Percentiles rank a stretch among this genome's conserved stretches.
These are phyloP conservation scores for Gnomoniopsis smithogilvyi DNA, from an alignment of 2,329 filamentous ascomycete species.

Conservation along the genomic window DNA sequence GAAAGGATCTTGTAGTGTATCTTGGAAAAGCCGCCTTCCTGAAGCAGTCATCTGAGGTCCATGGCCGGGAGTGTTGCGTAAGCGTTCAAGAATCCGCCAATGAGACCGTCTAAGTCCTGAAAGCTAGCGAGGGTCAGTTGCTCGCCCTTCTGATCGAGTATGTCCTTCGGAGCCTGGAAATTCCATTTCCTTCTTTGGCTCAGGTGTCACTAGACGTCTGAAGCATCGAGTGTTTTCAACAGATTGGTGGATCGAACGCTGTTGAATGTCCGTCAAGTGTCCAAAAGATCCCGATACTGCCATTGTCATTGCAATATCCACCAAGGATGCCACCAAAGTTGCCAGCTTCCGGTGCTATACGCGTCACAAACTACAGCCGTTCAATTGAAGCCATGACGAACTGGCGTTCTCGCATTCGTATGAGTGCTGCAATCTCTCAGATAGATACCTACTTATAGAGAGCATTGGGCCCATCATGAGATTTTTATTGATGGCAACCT, in stretches of 20 bases:
- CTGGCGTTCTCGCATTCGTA: too few relatives aligned
- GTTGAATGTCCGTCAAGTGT: not conserved
- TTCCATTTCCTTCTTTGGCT: not conserved
- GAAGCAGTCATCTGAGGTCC: not conserved
- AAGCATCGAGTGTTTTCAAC: not conserved
- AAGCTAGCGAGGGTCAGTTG: not conserved
- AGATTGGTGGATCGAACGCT: conserved; percentile 3
- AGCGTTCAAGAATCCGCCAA: not conserved
- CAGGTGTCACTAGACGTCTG: not conserved
- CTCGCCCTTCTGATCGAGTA: not conserved
- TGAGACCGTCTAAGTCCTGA: not conserved
- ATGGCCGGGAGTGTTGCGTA: not conserved
- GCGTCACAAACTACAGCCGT: too few relatives aligned
- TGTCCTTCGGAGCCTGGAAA: not conserved
- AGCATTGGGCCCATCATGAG: not conserved
- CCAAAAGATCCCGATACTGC: not conserved
- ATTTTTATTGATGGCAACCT: too few relatives aligned
- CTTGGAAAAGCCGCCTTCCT: not conserved
- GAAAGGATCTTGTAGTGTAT: not conserved
- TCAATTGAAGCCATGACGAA: too few relatives aligned
- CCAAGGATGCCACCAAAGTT: not conserved
- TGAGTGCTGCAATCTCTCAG: not conserved
- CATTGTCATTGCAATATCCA: not conserved
- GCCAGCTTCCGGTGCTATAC: not conserved
- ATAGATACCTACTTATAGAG: not conserved